These are phyloP conservation scores for Zalerion maritima DNA, from an alignment of 495 filamentous ascomycete species.

Conservation along the genomic window DNA sequence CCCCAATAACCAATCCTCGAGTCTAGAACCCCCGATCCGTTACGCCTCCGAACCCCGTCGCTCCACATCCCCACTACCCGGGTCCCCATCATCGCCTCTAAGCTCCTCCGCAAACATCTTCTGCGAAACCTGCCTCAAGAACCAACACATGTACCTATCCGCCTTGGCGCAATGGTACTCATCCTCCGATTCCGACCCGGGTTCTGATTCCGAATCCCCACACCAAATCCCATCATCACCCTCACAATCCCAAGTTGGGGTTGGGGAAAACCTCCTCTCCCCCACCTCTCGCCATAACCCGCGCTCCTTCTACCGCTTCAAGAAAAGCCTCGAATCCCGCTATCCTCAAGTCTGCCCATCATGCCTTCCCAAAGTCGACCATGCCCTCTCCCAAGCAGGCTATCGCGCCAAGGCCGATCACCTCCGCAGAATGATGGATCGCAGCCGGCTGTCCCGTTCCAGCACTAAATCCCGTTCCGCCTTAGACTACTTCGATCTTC, in stretches of 20 bases:
- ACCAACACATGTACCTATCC: slow-evolving; percentile 61
- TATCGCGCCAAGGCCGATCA: slow-evolving; percentile 73
- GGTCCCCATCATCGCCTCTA: slow-evolving; percentile 11
- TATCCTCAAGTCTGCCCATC: slow-evolving; percentile 75
- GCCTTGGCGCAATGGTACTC: slow-evolving; percentile 55
- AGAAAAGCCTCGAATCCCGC: slow-evolving; percentile 48
- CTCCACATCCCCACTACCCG: slow-evolving; percentile 14
- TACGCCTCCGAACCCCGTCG: slow-evolving; percentile 19
- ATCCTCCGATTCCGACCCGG: slow-evolving; percentile 48
- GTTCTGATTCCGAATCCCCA: slow-evolving; percentile 38
- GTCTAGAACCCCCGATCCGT: slow-evolving; percentile 16
- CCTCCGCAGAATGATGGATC: slow-evolving; percentile 55
- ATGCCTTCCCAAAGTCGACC: slow-evolving; percentile 53
- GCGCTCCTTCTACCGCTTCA: slow-evolving; percentile 43
- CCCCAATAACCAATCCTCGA: slow-evolving; percentile 25
- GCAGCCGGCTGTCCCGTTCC: slow-evolving; percentile 34
- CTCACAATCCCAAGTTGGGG: no score
- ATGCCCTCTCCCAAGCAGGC: slow-evolving; percentile 47
- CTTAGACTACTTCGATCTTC: slow-evolving; percentile 36
- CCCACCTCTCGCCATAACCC: no score
- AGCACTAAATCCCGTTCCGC: slow-evolving; percentile 23
- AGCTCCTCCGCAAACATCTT: slow-evolving; percentile 35
- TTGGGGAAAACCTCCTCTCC: no score
- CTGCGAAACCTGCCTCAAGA: slow-evolving; percentile 63
- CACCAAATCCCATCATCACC: no score